A percentile compares a stretch with the other conserved stretches of the same genome.
These are phyloP conservation scores for Calonectria crousiana DNA, from an alignment of 2,329 filamentous ascomycete species.

Conservation along the genomic window DNA sequence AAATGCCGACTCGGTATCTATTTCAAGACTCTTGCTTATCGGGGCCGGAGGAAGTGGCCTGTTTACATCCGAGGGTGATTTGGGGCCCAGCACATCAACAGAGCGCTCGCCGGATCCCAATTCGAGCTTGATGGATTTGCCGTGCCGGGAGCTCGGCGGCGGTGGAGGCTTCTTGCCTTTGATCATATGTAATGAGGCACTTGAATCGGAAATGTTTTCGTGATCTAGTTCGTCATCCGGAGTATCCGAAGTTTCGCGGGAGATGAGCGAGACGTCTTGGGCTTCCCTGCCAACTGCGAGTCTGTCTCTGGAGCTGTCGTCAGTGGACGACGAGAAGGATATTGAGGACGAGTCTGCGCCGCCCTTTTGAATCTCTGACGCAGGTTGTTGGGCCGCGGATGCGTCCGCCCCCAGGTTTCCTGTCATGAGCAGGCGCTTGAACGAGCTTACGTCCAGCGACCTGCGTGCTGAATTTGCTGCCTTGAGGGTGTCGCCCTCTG, in stretches of 20 bases:
- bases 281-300: constrained; percentile 24
- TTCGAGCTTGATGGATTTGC: constrained; percentile 74
- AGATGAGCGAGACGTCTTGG: constrained; percentile 39
- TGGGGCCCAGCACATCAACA: constrained; percentile 30
- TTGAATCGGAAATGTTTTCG: constrained; percentile 44
- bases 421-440: constrained; percentile 81
- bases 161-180: constrained; percentile 74
- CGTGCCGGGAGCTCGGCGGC: constrained; percentile 80
- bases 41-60: constrained; percentile 73
- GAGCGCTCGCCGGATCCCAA: background rate
- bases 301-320: constrained; percentile 29
- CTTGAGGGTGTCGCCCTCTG: constrained; percentile 48
- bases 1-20: constrained; percentile 64
- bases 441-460: constrained; percentile 81
- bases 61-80: constrained; percentile 43
- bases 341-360: constrained; percentile 32
- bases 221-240: constrained; percentile 39
- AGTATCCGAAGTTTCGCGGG: constrained; percentile 36
- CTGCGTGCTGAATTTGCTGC: constrained; percentile 51
- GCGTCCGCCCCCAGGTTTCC: constrained; percentile 64
- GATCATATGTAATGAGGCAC: constrained; percentile 38
- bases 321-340: constrained; percentile 30
- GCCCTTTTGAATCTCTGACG: constrained; percentile 17
- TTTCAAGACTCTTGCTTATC: constrained; percentile 58
- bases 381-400: constrained; percentile 25